A percentile compares a stretch with the other conserved stretches of the same genome.
Evolutionary conservation across 2,329 filamentous ascomycete species (phyloP).

Genomic region (Alternaria sp.): DNA sequence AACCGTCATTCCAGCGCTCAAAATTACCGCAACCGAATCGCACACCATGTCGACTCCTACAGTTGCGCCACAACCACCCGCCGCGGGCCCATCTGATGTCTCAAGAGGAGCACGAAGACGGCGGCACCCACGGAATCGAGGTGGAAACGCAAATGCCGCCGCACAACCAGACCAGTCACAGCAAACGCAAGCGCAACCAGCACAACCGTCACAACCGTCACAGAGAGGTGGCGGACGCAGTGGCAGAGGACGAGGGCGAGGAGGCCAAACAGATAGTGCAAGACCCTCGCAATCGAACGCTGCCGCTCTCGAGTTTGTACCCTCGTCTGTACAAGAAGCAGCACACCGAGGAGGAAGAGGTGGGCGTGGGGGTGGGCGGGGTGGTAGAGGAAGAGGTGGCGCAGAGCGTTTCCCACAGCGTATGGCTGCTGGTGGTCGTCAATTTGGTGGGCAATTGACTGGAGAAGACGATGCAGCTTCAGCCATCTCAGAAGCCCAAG

Average conservation of each 20-base stretch:
- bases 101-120: conserved; percentile 29
- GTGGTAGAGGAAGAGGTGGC: conserved; percentile 32
- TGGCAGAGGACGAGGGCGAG: conserved; percentile 31
- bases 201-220: conserved; percentile 24
- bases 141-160: conserved; percentile 13
- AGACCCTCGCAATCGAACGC: conserved; percentile 10
- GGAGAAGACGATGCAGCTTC: conserved; percentile 36
- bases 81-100: conserved; percentile 19
- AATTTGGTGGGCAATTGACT: conserved; percentile 61
- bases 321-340: conserved; percentile 17
- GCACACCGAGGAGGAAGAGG: conserved; percentile 23
- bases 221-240: conserved; percentile 31
- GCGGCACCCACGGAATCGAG: conserved; percentile 37
- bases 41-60: conserved; percentile 35
- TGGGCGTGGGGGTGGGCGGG: conserved; percentile 22
- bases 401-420: conserved; percentile 32
- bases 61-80: conserved; percentile 21
- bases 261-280: conserved; percentile 20
- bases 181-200: conserved; percentile 23
- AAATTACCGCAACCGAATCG: conserved; percentile 5
- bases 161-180: conserved; percentile 28
- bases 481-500: conserved; percentile 11
- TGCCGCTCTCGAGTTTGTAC: conserved; percentile 7
- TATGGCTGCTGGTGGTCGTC: conserved; percentile 50
- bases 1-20: conserved; percentile 1